Percentiles rank a stretch among this genome's conserved stretches.
phyloP scores from a whole-genome alignment of 371 early-diverging fungal genomes.

The Mucor lusitanicus region DNA sequence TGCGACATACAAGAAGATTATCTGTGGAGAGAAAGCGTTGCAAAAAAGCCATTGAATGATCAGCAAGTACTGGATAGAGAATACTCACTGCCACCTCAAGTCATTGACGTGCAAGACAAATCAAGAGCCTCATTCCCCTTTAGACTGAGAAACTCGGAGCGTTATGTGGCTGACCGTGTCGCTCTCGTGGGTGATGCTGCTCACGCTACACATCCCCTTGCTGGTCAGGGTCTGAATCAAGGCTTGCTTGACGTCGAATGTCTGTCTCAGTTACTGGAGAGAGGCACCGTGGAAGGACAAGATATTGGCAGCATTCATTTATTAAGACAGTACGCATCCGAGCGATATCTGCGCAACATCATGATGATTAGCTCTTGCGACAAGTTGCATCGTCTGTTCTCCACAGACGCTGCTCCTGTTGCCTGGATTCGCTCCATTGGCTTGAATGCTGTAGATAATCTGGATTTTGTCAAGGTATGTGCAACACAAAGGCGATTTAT shows the following conservation, averaged over 20 bases:
- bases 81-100: constrained; percentile 58
- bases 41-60: constrained; percentile 28
- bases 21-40: constrained; percentile 66
- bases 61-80: constrained; percentile 26
- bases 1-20: constrained; percentile 63
- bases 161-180: constrained; percentile 76
- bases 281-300: constrained; percentile 69
- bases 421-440: constrained; percentile 72
- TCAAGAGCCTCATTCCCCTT: constrained; percentile 88
- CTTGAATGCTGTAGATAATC: constrained; percentile 61
- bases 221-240: constrained; percentile 96
- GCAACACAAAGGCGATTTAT: constrained; percentile 1
- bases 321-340: constrained; percentile 73
- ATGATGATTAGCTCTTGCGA: constrained; percentile 87
- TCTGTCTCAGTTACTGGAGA: constrained; percentile 63
- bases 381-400: constrained; percentile 77
- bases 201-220: constrained; percentile 95
- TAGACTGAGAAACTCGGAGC: constrained; percentile 74
- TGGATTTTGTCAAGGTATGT: constrained; percentile 61
- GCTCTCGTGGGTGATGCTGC: constrained; percentile 96
- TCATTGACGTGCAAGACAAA: constrained; percentile 64
- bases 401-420: constrained; percentile 61
- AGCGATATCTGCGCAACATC: constrained; percentile 78
- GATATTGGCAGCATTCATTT: constrained; percentile 77
- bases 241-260: constrained; percentile 86